phyloP scores from a whole-genome alignment of 177 flowering plant species.

The Telopea speciosissima region DNA sequence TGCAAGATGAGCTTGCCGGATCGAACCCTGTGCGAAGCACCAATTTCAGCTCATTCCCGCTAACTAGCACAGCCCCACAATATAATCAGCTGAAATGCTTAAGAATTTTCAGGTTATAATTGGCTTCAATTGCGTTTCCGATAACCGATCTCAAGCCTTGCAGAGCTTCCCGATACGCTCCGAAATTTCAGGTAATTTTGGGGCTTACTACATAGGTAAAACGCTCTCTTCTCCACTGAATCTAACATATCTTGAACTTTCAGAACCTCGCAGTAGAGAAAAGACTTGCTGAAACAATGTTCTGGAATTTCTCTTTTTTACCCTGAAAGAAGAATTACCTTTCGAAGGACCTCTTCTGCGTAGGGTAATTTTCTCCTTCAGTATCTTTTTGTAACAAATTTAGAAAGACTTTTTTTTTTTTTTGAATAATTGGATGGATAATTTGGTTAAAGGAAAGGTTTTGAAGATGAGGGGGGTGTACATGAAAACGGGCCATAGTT shows the following conservation, averaged over 20 bases:
- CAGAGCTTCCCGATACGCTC: constrained; percentile 72
- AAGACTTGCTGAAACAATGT: constrained; percentile 80
- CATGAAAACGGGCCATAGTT: too few species aligned
- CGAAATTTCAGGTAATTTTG: constrained; percentile 76
- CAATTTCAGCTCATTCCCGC: constrained; percentile 85
- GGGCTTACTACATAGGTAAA: constrained; percentile 79
- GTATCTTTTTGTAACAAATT: too few species aligned
- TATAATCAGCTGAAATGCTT: constrained; percentile 85
- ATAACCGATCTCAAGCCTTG: constrained; percentile 66
- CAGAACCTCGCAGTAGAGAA: constrained; percentile 64
- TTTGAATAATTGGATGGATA: too few species aligned
- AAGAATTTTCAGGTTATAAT: constrained; percentile 83
- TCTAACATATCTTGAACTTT: constrained; percentile 69
- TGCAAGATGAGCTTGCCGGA: constrained; percentile 78
- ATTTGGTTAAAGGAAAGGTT: too few species aligned
- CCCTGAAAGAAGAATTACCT: too few species aligned
- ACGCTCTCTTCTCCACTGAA: constrained; percentile 64
- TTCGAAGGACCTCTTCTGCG: too few species aligned
- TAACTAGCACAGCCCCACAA: constrained; percentile 93
- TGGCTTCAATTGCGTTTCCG: constrained; percentile 93
- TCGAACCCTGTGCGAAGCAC: constrained; percentile 90
- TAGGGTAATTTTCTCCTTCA: too few species aligned
- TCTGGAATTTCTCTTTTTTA: constrained; percentile 27
- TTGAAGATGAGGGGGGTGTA: too few species aligned
- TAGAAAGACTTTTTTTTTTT: too few species aligned